Evolutionary conservation across 352 stramenopile genomes (phyloP).

Genomic region (Phytophthora megakarya): DNA sequence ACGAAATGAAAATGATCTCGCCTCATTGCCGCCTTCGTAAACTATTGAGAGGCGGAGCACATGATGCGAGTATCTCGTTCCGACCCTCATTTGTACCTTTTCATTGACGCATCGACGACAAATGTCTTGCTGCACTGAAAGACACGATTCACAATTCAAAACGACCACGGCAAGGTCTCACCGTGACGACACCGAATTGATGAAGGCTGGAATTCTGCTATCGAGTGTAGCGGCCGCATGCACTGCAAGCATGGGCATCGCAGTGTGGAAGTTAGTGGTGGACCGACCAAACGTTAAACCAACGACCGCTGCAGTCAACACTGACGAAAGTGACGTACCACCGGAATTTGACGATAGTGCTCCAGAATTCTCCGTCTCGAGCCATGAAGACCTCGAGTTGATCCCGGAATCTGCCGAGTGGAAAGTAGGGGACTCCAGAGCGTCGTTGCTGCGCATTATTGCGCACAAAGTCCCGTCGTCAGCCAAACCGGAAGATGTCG

Average conservation of each 20-base stretch:
- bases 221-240: slow-evolving; percentile 13
- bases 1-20: not conserved
- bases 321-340: not conserved
- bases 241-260: slow-evolving; percentile 3
- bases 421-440: not conserved
- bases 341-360: not conserved
- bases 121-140: not conserved
- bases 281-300: not conserved
- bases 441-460: not conserved
- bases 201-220: slow-evolving; percentile 9
- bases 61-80: not conserved
- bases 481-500: not conserved
- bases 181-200: slow-evolving; percentile 4
- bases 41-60: not conserved
- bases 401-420: not conserved
- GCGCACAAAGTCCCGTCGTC: not conserved
- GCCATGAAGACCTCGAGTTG: not conserved
- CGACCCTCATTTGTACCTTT: not conserved
- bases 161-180: not conserved
- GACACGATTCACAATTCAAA: not conserved
- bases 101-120: not conserved
- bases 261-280: slow-evolving; percentile 8
- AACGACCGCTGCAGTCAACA: not conserved
- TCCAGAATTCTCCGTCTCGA: not conserved
- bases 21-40: not conserved